phyloP scores from a whole-genome alignment of 2,329 filamentous ascomycete species.

The Dryadomyces quercus-mongolicae region DNA sequence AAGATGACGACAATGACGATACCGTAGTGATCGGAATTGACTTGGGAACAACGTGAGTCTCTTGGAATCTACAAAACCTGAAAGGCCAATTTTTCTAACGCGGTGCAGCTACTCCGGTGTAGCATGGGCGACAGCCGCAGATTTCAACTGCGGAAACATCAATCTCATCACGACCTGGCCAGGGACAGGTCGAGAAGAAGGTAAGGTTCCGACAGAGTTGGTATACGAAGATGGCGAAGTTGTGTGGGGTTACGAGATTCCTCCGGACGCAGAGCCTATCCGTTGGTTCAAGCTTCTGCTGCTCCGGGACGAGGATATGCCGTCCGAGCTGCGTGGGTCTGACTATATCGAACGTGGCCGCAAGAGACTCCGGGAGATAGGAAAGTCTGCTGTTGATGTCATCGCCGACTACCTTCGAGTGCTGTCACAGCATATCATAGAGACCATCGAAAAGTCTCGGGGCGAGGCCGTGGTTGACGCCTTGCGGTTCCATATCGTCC shows the following conservation, averaged over 20 bases:
- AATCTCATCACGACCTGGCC: not conserved
- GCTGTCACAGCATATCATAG: not conserved
- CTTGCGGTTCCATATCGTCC: not conserved
- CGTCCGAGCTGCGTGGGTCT: not conserved
- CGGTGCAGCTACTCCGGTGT: not conserved
- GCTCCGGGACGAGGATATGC: not conserved
- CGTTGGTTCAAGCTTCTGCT: not conserved
- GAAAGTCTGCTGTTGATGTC: not conserved
- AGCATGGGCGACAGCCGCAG: not conserved
- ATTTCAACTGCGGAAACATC: not conserved
- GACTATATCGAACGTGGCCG: not conserved
- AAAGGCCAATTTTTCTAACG: too few relatives aligned
- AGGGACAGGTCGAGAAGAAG: not conserved
- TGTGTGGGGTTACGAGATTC: not conserved
- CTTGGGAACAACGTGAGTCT: not conserved
- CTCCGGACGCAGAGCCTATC: not conserved
- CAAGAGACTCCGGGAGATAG: not conserved
- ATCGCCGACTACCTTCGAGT: not conserved
- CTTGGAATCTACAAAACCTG: too few relatives aligned
- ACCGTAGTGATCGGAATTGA: not conserved
- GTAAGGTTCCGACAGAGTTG: not conserved
- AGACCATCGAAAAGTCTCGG: not conserved
- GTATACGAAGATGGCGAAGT: not conserved
- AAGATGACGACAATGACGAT: not conserved
- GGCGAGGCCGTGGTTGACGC: not conserved